Evolutionary conservation across 441 rosid genomes (phyloP), one percentile per base, ranked within the genome.

Genomic region (Adansonia rubrostipa): DNA sequence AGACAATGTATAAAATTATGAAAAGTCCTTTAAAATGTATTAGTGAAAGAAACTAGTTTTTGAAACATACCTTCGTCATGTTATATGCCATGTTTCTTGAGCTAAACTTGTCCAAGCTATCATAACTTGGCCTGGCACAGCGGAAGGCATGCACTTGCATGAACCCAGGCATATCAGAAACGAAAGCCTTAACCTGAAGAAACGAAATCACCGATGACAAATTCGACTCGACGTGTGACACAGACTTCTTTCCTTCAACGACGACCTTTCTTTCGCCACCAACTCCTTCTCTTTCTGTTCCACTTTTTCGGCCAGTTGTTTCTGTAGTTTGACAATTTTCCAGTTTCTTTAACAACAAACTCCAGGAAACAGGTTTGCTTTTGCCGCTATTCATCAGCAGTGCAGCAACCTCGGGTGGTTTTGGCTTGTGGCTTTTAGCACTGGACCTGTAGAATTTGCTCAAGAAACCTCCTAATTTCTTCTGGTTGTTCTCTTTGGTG

Each of bases 121-220:
- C 94, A 45, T 84, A 89, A 48, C 88, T 90, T 75, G 78, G 84
- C 69, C 99, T 88, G n/a, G 97, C 94, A 79, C 94, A 93, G 77
- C 92, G 82, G 68, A 95, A 92, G 73, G 97, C 99, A 85, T 90
- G 99, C 47, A 85, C 90, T 78, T 93, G 99, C 99, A 95, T 95
- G 86, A 84, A 89, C 68, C 90, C 93, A 36, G 96, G 94, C 99
- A 95, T 95, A 78, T 95, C 99, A 15, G 88, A 76, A 11, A 89
- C 95, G 84, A 95, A 65, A 33, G 93, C 93, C 88, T 84, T 95
- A 36, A 92, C 96, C 75, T 93, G 94, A 75, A 93, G 88, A 87
- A 95, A 91, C 74, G 90, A 80, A 10, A 84, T 89, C 78, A 86
- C 97, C 0, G 97, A 89, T 36, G 72, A 85, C 85, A 88, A 20